Conservation (phyloP, 306 rosid genomes). For the Ceratonia siliqua region DNA sequence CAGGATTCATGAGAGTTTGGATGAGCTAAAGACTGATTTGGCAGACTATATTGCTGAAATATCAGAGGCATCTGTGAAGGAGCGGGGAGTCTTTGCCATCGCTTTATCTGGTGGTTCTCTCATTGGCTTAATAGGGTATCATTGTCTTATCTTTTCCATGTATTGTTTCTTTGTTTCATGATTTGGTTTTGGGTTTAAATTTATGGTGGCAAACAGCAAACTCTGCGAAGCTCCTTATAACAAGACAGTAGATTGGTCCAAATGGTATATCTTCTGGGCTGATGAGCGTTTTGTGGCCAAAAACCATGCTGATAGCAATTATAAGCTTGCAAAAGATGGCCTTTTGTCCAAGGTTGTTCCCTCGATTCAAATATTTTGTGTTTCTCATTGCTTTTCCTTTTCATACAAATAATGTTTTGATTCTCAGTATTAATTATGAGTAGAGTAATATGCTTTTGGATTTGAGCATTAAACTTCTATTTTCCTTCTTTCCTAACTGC, state of each 20-base stretch:
- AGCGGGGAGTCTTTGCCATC: constrained; percentile 76
- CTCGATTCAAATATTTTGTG: constrained; percentile 13
- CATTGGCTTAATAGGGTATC: constrained; percentile 88
- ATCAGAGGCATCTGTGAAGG: constrained; percentile 88
- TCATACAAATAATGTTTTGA: background rate
- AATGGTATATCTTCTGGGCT: constrained; percentile 96
- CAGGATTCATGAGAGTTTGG: constrained; percentile 84
- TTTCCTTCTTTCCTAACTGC: constrained; percentile 9
- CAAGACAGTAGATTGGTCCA: constrained; percentile 95
- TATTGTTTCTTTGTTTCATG: constrained; percentile 39
- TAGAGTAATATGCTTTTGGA: background rate
- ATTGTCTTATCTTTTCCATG: constrained; percentile 43
- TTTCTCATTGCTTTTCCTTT: constrained; percentile 22
- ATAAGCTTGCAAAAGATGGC: constrained; percentile 83
- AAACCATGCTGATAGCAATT: constrained; percentile 87
- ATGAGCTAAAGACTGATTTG: constrained; percentile 82
- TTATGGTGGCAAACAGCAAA: constrained; percentile 65
- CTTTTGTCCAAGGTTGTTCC: constrained; percentile 80
- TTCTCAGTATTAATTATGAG: constrained; percentile 17
- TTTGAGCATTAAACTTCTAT: background rate
- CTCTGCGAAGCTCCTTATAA: constrained; percentile 81
- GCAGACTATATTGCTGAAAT: constrained; percentile 83
- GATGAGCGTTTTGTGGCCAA: constrained; percentile 89
- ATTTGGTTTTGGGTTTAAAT: constrained; percentile 45
- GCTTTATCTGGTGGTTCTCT: constrained; percentile 98